phyloP scores from a whole-genome alignment of 495 filamentous ascomycete species.

The Daldinia childiae region DNA sequence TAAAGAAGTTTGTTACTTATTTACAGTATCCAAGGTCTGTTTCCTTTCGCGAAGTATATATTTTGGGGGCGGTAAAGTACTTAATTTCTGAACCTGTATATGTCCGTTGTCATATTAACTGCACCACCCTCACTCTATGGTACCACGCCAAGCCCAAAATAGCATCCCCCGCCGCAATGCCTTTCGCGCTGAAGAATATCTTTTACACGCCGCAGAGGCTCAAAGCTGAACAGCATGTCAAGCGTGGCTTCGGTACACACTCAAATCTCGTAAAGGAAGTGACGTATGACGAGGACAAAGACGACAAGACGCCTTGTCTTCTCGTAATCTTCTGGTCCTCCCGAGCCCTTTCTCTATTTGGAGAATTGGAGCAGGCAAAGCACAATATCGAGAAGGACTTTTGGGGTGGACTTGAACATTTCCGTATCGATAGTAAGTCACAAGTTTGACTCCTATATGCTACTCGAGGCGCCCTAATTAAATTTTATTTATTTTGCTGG shows the following conservation, averaged over 20 bases:
- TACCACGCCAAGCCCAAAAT: background rate
- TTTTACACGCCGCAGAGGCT: constrained; percentile 10
- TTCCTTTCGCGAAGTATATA: background rate
- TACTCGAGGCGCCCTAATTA: too few relatives aligned
- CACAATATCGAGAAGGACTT: constrained; percentile 13
- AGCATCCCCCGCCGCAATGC: constrained; percentile 4
- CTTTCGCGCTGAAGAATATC: constrained; percentile 17
- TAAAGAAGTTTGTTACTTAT: background rate
- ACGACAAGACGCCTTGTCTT: constrained; percentile 31
- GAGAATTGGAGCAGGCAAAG: constrained; percentile 1
- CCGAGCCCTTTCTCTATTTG: background rate
- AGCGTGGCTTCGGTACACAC: background rate
- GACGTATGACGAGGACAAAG: constrained; percentile 23
- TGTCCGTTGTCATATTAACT: background rate
- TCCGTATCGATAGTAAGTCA: constrained; percentile 27
- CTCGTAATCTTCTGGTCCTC: constrained; percentile 14
- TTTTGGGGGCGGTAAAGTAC: background rate
- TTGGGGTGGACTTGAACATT: background rate
- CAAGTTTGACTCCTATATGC: background rate
- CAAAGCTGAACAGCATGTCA: constrained; percentile 2
- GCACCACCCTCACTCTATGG: background rate
- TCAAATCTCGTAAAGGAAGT: constrained; percentile 5
- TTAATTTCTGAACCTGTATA: background rate
- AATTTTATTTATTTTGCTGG: background rate
- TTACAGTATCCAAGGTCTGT: background rate